Evolutionary conservation across 116 monocot genomes (phyloP).

Genomic region (Phalaenopsis hybrid): DNA sequence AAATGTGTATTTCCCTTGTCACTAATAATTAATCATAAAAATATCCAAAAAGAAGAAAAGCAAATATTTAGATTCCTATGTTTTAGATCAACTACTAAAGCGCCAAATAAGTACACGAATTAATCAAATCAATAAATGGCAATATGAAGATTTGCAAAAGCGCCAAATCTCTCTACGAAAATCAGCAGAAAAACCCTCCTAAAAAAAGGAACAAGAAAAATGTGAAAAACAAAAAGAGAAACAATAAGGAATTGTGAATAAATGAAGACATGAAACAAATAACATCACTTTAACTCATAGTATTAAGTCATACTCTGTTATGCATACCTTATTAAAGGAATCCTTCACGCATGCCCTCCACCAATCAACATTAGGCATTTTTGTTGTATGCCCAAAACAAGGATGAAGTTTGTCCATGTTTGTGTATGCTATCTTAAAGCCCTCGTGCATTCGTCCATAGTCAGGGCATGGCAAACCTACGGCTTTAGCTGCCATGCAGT

Average conservation of each 20-base stretch:
- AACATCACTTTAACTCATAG: neutral
- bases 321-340: constrained; percentile 73
- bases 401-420: constrained; percentile 85
- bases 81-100: no score
- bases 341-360: constrained; percentile 91
- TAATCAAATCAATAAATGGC: no score
- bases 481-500: constrained; percentile 97
- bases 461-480: constrained; percentile 92
- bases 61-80: no score
- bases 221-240: neutral
- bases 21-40: no score
- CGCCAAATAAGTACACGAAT: no score
- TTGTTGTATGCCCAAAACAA: constrained; percentile 80
- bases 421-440: constrained; percentile 87
- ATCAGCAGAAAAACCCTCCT: no score
- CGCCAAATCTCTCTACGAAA: no score
- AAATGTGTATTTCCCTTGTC: no score
- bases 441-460: constrained; percentile 93
- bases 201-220: no score
- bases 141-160: no score
- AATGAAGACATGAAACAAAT: no score
- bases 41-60: no score
- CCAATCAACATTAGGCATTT: constrained; percentile 91
- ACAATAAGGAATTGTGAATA: neutral
- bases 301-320: neutral